phyloP scores from a whole-genome alignment of 73 alveolate species.

The Effrenium voratum region DNA sequence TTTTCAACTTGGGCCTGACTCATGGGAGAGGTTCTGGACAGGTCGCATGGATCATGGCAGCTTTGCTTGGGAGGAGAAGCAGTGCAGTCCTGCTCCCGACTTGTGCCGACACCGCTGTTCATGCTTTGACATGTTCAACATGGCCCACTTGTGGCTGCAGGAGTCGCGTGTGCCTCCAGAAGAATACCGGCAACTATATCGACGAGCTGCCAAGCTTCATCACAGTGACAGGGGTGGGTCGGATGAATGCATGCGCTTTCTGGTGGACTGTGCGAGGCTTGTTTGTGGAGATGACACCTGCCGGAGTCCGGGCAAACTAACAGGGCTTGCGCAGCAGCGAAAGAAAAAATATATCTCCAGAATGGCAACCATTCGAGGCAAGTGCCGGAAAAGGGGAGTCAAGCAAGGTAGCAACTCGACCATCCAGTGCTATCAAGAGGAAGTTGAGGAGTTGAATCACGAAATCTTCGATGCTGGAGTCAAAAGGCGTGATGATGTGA shows the following conservation, averaged over 20 bases:
- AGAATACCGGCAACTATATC: not conserved
- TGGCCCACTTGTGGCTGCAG: not conserved
- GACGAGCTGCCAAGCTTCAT: slow-evolving; percentile 33
- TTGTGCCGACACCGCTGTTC: not conserved
- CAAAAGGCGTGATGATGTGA: not conserved
- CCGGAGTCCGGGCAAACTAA: not conserved
- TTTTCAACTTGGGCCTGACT: not conserved
- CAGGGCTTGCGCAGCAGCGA: not conserved
- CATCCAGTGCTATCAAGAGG: slow-evolving; percentile 1
- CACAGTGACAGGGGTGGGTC: slow-evolving; percentile 25
- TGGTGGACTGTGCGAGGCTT: not conserved
- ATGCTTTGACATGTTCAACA: slow-evolving; percentile 31
- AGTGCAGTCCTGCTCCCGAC: not conserved
- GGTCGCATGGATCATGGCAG: not conserved
- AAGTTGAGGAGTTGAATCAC: not conserved
- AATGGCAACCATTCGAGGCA: not conserved
- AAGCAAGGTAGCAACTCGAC: not conserved
- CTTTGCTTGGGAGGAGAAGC: not conserved
- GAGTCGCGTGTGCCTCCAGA: not conserved
- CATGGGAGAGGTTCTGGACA: not conserved
- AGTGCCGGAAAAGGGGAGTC: not conserved
- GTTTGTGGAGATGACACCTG: slow-evolving; percentile 24
- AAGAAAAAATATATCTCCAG: not conserved
- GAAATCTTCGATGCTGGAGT: not conserved
- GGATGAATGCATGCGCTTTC: slow-evolving; percentile 13